These are phyloP conservation scores for Picochlorum costavermella DNA, from an alignment of 139 green algal species.

Conservation along the genomic window DNA sequence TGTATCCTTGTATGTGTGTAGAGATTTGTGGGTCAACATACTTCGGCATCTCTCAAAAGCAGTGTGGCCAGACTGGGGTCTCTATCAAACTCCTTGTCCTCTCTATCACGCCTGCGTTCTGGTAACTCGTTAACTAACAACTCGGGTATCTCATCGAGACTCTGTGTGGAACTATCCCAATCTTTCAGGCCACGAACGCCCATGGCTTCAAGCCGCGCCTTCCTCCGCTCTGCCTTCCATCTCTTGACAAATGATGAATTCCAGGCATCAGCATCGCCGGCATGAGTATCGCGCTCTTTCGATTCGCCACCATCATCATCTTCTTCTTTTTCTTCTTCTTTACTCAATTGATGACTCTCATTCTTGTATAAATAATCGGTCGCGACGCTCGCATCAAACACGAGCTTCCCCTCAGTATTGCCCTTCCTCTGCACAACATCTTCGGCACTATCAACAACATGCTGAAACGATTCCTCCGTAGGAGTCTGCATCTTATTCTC, in stretches of 20 bases:
- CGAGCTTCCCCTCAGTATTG: not conserved
- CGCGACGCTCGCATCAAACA: not conserved
- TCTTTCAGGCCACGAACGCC: slow-evolving; percentile 20
- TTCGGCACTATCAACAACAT: not conserved
- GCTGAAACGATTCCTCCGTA: too few relatives aligned
- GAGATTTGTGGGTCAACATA: too few relatives aligned
- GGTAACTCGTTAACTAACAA: slow-evolving; percentile 21
- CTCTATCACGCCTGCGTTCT: not conserved
- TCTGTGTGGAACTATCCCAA: slow-evolving; percentile 7
- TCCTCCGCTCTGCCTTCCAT: slow-evolving; percentile 24
- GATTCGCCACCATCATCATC: not conserved
- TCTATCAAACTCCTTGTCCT: not conserved
- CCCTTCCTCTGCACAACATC: not conserved
- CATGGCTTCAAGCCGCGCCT: slow-evolving; percentile 19
- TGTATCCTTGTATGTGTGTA: too few relatives aligned
- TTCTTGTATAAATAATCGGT: not conserved
- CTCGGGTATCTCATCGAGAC: slow-evolving; percentile 16
- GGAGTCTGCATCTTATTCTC: too few relatives aligned
- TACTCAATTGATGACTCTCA: not conserved
- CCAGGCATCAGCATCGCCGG: not conserved
- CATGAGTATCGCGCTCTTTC: not conserved
- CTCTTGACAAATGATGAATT: slow-evolving; percentile 15
- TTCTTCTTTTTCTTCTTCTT: not conserved
- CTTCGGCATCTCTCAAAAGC: not conserved
- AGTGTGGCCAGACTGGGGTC: not conserved